phyloP scores from a whole-genome alignment of 2,329 filamentous ascomycete species.

The Trichoderma sp. region DNA sequence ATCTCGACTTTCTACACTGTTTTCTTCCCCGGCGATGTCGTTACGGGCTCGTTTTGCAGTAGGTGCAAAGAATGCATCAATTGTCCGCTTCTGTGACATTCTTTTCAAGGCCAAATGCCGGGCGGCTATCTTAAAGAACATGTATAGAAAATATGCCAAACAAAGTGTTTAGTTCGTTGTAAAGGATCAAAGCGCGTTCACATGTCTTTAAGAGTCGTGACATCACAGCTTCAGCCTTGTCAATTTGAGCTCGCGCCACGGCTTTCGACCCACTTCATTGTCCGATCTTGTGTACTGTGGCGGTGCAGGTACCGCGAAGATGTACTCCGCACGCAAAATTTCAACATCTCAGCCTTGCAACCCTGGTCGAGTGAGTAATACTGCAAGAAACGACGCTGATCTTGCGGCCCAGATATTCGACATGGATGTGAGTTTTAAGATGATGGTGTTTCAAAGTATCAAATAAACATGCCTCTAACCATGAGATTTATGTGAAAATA shows the following conservation, averaged over 20 bases:
- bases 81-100: conserved; percentile 49
- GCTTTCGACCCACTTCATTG: background rate
- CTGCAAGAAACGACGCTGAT: conserved; percentile 26
- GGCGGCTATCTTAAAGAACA: background rate
- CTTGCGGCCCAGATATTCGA: conserved; percentile 25
- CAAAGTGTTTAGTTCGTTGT: background rate
- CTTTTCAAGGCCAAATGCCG: background rate
- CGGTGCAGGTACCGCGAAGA: conserved; percentile 28
- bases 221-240: conserved; percentile 26
- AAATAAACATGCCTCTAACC: background rate
- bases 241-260: conserved; percentile 17
- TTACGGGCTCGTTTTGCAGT: conserved; percentile 30
- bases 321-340: conserved; percentile 33
- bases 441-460: too few species aligned
- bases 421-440: conserved; percentile 37
- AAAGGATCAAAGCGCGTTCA: background rate
- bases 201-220: conserved; percentile 22
- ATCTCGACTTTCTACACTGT: background rate
- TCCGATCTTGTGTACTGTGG: conserved; percentile 25
- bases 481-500: conserved; percentile 5
- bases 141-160: background rate
- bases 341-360: conserved; percentile 34
- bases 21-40: background rate
- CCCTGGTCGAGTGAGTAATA: conserved; percentile 22
- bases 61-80: conserved; percentile 66